A percentile compares a stretch with the other conserved stretches of the same genome.
These are phyloP conservation scores for Trichoderma erinaceum DNA, from an alignment of 495 filamentous ascomycete species.

Conservation along the genomic window DNA sequence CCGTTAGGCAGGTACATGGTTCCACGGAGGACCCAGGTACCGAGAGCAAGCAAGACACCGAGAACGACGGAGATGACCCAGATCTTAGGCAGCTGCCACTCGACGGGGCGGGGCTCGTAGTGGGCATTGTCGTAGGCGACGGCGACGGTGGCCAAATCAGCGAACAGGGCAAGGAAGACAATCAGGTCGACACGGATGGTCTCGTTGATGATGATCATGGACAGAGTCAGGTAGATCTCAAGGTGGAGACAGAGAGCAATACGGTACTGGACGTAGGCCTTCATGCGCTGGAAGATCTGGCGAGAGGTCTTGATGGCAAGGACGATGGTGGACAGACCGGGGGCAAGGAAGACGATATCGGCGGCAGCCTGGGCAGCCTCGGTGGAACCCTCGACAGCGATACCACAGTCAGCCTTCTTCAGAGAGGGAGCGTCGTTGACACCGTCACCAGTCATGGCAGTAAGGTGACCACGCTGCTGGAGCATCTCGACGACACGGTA, in stretches of 20 bases:
- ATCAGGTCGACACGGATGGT: slow-evolving; percentile 78
- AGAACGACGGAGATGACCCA: slow-evolving; percentile 86
- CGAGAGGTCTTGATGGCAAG: slow-evolving; percentile 88
- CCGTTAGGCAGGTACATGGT: slow-evolving; percentile 64
- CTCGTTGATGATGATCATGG: slow-evolving; percentile 80
- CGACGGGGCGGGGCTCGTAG: slow-evolving; percentile 77
- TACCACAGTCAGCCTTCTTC: slow-evolving; percentile 92
- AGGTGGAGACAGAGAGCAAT: slow-evolving; percentile 88
- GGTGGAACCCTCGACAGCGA: slow-evolving; percentile 88
- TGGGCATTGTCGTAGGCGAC: slow-evolving; percentile 93
- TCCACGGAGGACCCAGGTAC: slow-evolving; percentile 76
- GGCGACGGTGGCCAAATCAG: slow-evolving; percentile 85
- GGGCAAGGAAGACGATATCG: slow-evolving; percentile 89
- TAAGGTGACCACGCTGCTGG: slow-evolving; percentile 90
- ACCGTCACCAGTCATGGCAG: slow-evolving; percentile 97
- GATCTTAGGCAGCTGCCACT: slow-evolving; percentile 88
- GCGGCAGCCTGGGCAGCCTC: slow-evolving; percentile 89
- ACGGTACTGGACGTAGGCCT: slow-evolving; percentile 92
- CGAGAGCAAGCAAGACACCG: slow-evolving; percentile 70
- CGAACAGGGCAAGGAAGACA: slow-evolving; percentile 91
- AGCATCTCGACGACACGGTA: slow-evolving; percentile 96
- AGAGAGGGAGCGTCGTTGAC: slow-evolving; percentile 95
- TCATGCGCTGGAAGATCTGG: slow-evolving; percentile 96
- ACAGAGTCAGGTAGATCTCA: slow-evolving; percentile 81
- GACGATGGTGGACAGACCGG: slow-evolving; percentile 87